Base-by-base conservation (phyloP, 176 grass and related monocot species). In the Oryza punctata region DNA sequence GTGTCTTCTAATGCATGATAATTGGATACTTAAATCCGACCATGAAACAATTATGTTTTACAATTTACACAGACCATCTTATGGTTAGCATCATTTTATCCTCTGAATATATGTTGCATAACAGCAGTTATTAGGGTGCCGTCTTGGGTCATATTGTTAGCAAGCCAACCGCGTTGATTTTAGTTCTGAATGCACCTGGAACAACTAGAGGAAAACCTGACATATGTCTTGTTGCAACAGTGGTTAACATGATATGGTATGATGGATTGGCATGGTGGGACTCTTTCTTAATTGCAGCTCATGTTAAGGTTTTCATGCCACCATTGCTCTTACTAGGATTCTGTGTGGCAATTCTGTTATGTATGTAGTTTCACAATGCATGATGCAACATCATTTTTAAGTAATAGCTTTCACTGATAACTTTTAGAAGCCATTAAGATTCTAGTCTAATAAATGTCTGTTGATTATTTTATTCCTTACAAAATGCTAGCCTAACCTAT, bases 261-360 rank as follows among this genome's bases (percentile, higher is more conserved):
- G 35, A 38, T 65, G 64, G 12, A 47, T 86, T 50, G 15, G 23
- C n/a, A 67, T 38, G 63, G 66, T 73, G 60, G 18, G 26, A 60
- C 25, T 15, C n/a, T 73, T 43, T 76, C 35, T 21, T 61, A 12
- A 33, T 60, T 19, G 12, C 25, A 47, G 8, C 59, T 19, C 11
- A 11, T 77, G 35, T 78, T 78, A 86, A n/a, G 69, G 19, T 78
- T 67, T 10, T 78, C 40, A 28, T 40, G 6, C 5, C 15, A 57
- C 26, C 82, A 78, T 59, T 24, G 28, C 69, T 0, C 69, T 0
- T 1, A 32, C 15, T 77, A 19, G 11, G 25, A 46, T 47, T 69
- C 3, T 59, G 10, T 10, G 7, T 84, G 19, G 5, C 33, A 46
- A 33, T 32, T 78, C 28, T 27, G 27, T 10, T 84, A 69, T 32